Evolutionary conservation across 257 asterid species (phyloP), one percentile per base, ranked within the genome.

Genomic region (Solanum corneliomulleri): DNA sequence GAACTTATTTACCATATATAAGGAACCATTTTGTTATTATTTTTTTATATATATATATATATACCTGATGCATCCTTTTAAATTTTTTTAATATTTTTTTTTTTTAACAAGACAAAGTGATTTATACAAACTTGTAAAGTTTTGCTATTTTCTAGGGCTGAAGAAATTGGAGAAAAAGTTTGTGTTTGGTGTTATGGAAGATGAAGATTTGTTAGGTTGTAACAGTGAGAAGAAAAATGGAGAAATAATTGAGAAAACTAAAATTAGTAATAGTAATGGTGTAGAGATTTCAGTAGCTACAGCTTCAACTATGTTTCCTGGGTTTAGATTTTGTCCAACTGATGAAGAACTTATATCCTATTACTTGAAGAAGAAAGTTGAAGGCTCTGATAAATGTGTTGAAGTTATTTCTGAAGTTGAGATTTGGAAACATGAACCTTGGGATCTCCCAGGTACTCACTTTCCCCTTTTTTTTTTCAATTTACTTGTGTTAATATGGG

Each of bases 381-480:
- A 90, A 31, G 96, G 98, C 9, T 86, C 85, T 41, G 89, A 91
- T 35, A 88, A 90, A 12, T 88, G 90, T 81, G 94, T 94, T 77
- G 95, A 93, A 66, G 92, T 95, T 6, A 96, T 95, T 70, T 88
- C 98, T 18, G 95, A 94, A 88, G 94, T 96, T 83, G 98, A 96
- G 90, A 95, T 96, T 39, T 94, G 98, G 68, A 90, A 87, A 49
- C 91, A 91, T 37, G 98, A 96, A 90, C 98, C 99, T 75, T 95
- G 99, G 99, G 98, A 95, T 88, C 92, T 96, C 41, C 99, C 99
- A 88, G 98, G 99, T 96, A 62, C 6, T 4, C 70, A 62, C 31
- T 62, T 62, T 0, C 14, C 9, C 31, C 6, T 41, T n/a, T 56
- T 18, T 29, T 20, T 7, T 2, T 71, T 25, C n/a, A 29, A 41